Base-by-base conservation (phyloP, 1,284 basidiomycete species). In the Tremellales sp. region DNA sequence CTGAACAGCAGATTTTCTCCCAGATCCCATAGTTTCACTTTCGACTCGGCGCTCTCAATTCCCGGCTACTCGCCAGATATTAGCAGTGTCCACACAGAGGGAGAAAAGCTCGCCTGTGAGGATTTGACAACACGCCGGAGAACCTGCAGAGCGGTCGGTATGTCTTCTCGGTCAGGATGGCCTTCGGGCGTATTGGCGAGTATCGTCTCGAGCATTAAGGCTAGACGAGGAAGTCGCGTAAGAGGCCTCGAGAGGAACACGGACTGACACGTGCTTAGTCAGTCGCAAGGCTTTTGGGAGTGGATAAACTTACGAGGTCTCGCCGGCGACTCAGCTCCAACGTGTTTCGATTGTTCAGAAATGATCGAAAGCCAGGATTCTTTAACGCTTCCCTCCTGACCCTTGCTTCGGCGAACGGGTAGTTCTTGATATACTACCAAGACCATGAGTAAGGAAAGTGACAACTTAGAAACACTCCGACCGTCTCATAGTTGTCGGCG, bases 181-280 rank as follows among this genome's bases (percentile, higher is more conserved):
- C 62, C 63, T 5, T 25, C 31, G 9, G 65, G 63, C 0, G 86
- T 87, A 34, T 79, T 68, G 58, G 86, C 84, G 46, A 80, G 68
- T 7, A 85, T 75, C 42, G 82, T 79, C 54, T 85, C 81, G n/a
- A 91, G 73, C 0, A 87, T 71, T 6, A 91, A 78, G 40, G 79
- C 79, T 1, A 90, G 75, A 25, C 87, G 78, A 12, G 86, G 87
- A 19, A 91, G 78, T 14, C 87, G 82, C 2, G 86, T 88, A 18
- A 89, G 83, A 1, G 88, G 87, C 5, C 88, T 78, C 6, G 84
- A 86, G 18, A 90, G 76, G 61, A 91, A 85, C 2, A 85, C 86
- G 47, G 84, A 80, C 47, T 91, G 70, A 57, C 22, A 22, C 19
- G 22, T 37, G n/a, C 44, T 16, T 28, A 21, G n/a, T 33, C 31